Evolutionary conservation across 78 protist species (phyloP), one percentile per base, ranked within the genome.

Genomic region (Acrasis kona): DNA sequence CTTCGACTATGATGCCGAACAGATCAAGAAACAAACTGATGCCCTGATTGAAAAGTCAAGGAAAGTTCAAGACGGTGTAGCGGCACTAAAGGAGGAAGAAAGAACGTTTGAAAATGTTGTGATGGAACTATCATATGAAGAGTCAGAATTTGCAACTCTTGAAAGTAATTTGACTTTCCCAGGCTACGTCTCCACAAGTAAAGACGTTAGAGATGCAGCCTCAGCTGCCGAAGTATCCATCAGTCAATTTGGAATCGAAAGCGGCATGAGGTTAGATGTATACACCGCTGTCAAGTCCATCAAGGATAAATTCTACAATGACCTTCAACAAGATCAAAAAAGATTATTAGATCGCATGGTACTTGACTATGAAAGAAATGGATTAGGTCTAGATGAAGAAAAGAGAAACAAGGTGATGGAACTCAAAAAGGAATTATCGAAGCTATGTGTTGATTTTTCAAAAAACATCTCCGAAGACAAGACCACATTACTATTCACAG

Each of bases 401-500:
- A 31, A 34, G 4, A 65, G 87, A 39, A 85, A 85, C 10, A 10
- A 50, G 34, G 39, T 89, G 28, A 74, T 41, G 30, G 77, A 10
- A 4, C 57, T 84, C 64, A 79, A 85, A 80, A 83, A 34, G 30
- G 64, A 76, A 5, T 61, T 84, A 65, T 38, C 75, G n/a, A 90
- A 85, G 10, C 30, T 36, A 10, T 27, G 57, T 10, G 80, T 70
- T 5, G 3, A 58, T 50, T 89, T 78, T 39, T 4, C 40, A 1
- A 50, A 82, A 75, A 82, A 89, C 34, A 1, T 89, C 29, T 76
- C 84, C 2, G 93, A 89, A 12, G 93, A 89, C 65, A 65, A 72
- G 39, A 80, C 90, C 3, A 74, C 40, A 19, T 7, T 82, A 1
- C 31, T 28, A 0, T 77, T 85, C 68, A n/a, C 82, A 1, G 27